Conservation (phyloP, 164 flowering plant species). For the Kalanchoe fedtschenkoi region DNA sequence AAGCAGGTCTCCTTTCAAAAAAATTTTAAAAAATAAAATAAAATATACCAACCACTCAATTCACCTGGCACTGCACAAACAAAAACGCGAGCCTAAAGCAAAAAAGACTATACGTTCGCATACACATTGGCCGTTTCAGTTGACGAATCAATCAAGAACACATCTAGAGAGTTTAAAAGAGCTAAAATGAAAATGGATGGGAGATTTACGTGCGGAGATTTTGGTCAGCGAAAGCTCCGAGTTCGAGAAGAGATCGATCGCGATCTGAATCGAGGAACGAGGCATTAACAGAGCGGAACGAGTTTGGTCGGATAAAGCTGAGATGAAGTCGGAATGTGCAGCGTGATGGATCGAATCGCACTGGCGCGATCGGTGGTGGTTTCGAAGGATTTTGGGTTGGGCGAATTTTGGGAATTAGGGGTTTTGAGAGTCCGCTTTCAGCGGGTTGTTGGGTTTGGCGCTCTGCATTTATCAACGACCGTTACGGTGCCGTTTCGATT, state of each 20-base stretch:
- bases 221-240: neutral
- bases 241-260: too few relatives aligned
- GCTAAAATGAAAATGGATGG: neutral
- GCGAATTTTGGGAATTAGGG: neutral
- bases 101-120: too few relatives aligned
- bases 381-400: neutral
- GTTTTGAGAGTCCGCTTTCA: neutral
- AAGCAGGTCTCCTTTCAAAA: too few relatives aligned
- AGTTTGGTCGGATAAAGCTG: too few relatives aligned
- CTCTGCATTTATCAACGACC: neutral
- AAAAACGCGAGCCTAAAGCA: too few relatives aligned
- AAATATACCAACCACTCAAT: neutral
- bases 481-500: conserved; percentile 1
- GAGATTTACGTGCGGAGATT: neutral
- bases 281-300: neutral
- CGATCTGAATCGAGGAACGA: neutral
- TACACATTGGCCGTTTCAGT: too few relatives aligned
- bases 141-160: too few relatives aligned
- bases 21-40: neutral
- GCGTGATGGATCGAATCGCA: neutral
- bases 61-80: too few relatives aligned
- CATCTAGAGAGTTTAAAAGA: too few relatives aligned
- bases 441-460: too few relatives aligned
- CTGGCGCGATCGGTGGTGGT: neutral
- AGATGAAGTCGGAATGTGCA: neutral